Evolutionary conservation across 192 early-diverging fungal species (phyloP).

Genomic region (Backusella parvicylindrica): DNA sequence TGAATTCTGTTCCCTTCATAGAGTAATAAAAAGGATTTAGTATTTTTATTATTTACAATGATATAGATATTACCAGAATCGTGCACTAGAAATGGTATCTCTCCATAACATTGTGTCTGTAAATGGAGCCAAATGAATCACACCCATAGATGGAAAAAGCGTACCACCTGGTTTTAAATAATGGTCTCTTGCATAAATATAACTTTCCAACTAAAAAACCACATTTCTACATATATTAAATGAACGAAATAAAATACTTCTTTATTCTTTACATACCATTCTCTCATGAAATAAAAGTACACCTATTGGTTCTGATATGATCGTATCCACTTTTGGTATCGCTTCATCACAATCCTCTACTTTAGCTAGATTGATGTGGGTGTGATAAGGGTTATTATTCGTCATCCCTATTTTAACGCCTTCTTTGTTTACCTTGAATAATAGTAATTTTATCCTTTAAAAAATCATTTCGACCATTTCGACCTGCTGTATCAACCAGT

Average conservation of each 20-base stretch:
- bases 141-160: slow-evolving; percentile 86
- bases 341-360: slow-evolving; percentile 76
- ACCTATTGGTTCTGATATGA: slow-evolving; percentile 96
- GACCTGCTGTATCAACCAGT: slow-evolving; percentile 63
- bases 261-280: slow-evolving; percentile 81
- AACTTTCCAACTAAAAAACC: slow-evolving; percentile 66
- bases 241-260: too few relatives aligned
- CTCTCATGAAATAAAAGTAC: slow-evolving; percentile 96
- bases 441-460: slow-evolving; percentile 77
- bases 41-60: too few relatives aligned
- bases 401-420: too few relatives aligned
- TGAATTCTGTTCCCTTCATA: slow-evolving; percentile 62
- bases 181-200: slow-evolving; percentile 79
- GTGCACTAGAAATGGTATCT: slow-evolving; percentile 89
- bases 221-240: slow-evolving; percentile 2
- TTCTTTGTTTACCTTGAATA: slow-evolving; percentile 73
- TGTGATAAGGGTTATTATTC: neutral
- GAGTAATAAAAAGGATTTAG: too few relatives aligned
- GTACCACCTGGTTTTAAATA: slow-evolving; percentile 92
- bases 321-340: slow-evolving; percentile 85
- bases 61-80: slow-evolving; percentile 68
- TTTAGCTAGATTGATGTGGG: slow-evolving; percentile 56
- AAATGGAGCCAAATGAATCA: slow-evolving; percentile 86
- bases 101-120: slow-evolving; percentile 76
- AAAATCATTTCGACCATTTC: slow-evolving; percentile 61